phyloP scores from a whole-genome alignment of 345 rosid species.

The Ceriops zippeliana region DNA sequence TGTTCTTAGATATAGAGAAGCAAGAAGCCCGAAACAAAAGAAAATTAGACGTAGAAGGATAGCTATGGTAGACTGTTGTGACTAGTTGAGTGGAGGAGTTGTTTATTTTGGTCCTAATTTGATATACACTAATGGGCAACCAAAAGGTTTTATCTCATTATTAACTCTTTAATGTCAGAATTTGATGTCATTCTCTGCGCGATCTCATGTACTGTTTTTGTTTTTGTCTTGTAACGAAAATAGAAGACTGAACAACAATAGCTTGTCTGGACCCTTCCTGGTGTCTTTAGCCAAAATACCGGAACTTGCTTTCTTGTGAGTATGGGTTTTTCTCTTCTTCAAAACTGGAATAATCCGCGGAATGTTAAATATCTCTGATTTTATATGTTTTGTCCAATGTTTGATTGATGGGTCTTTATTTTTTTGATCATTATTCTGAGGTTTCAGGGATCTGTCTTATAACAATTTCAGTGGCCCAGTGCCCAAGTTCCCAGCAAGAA shows the following conservation, averaged over 20 bases:
- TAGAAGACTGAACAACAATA: slow-evolving; percentile 94
- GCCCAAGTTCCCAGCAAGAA: slow-evolving; percentile 67
- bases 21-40: neutral
- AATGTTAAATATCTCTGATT: slow-evolving; percentile 3
- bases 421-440: slow-evolving; percentile 9
- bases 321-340: slow-evolving; percentile 19
- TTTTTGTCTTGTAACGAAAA: slow-evolving; percentile 43
- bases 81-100: neutral
- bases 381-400: neutral
- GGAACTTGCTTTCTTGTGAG: slow-evolving; percentile 85
- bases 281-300: slow-evolving; percentile 62
- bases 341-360: slow-evolving; percentile 15
- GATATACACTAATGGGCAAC: neutral
- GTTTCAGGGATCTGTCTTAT: slow-evolving; percentile 80
- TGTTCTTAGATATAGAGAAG: neutral
- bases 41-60: neutral
- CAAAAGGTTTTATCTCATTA: slow-evolving; percentile 1
- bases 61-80: neutral
- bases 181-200: slow-evolving; percentile 10
- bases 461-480: slow-evolving; percentile 89
- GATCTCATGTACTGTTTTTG: slow-evolving; percentile 15
- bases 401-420: slow-evolving; percentile 9
- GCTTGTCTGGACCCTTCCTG: slow-evolving; percentile 79
- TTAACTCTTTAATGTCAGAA: neutral
- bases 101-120: neutral